These are phyloP conservation scores for Nemania serpens DNA, from an alignment of 2,329 filamentous ascomycete genomes.

Conservation along the genomic window DNA sequence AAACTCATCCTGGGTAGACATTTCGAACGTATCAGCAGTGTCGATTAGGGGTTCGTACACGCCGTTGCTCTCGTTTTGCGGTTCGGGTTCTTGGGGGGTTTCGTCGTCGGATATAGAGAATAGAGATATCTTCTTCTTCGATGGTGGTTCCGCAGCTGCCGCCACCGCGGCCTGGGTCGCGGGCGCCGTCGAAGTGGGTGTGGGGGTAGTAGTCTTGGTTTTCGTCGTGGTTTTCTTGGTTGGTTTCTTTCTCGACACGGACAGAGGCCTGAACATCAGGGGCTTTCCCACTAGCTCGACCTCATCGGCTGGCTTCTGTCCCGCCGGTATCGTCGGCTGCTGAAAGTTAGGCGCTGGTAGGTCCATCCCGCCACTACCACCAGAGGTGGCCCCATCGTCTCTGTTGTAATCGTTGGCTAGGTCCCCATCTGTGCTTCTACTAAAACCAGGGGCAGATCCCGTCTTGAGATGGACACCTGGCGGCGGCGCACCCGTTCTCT, in stretches of 20 bases:
- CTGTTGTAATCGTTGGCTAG: conserved; percentile 30
- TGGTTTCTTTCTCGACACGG: conserved; percentile 76
- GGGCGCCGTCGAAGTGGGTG: conserved; percentile 28
- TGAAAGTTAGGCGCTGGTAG: conserved; percentile 50
- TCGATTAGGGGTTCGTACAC: conserved; percentile 59
- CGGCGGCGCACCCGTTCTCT: conserved; percentile 47
- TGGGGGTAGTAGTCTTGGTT: conserved; percentile 14
- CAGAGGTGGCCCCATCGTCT: conserved; percentile 23
- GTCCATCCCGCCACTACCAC: conserved; percentile 30
- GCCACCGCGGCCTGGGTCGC: conserved; percentile 12
- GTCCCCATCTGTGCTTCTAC: conserved; percentile 55
- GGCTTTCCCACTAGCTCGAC: conserved; percentile 76
- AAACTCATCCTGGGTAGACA: conserved; percentile 41
- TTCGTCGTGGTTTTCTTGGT: conserved; percentile 67
- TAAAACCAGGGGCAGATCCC: conserved; percentile 81
- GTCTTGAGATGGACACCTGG: conserved; percentile 78
- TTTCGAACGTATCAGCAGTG: conserved; percentile 33
- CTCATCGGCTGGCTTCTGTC: conserved; percentile 64
- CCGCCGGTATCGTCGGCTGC: conserved; percentile 57
- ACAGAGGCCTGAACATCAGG: conserved; percentile 87
- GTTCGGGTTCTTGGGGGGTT: conserved; percentile 36
- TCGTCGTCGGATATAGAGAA: conserved; percentile 67
- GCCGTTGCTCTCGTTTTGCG: conserved; percentile 34
- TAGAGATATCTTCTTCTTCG: conserved; percentile 67
- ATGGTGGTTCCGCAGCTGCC: conserved; percentile 28